Conservation (phyloP, 192 early-diverging fungal species). For the Thoreauomyces humboldtii region DNA sequence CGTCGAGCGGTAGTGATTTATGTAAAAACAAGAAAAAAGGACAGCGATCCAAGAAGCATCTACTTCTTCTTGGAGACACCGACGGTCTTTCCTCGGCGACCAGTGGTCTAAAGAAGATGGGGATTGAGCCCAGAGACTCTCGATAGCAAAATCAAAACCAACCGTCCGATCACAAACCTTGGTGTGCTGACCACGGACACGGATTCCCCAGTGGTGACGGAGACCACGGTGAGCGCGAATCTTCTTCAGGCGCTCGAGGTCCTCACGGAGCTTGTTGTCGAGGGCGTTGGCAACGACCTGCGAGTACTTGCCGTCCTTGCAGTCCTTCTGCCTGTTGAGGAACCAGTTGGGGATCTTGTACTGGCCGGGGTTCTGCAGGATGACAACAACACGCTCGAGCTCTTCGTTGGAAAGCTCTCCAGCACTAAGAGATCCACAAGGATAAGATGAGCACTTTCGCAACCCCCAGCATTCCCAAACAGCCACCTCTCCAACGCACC, state of each 20-base stretch:
- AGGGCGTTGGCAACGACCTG: constrained; percentile 93
- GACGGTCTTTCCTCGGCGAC: constrained; percentile 92
- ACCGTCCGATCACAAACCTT: constrained; percentile 63
- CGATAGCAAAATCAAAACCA: no score
- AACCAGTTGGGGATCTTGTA: constrained; percentile 99
- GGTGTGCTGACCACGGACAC: constrained; percentile 99
- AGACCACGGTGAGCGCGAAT: constrained; percentile 99
- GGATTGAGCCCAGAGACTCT: not conserved
- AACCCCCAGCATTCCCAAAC: not conserved
- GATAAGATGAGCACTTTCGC: not conserved
- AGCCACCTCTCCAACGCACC: constrained; percentile 32
- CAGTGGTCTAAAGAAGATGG: constrained; percentile 66
- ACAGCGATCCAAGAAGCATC: no score
- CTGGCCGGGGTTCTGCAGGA: constrained; percentile 98
- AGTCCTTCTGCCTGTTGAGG: constrained; percentile 99
- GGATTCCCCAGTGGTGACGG: constrained; percentile 97
- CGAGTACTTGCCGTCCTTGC: constrained; percentile 90
- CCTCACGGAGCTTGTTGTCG: constrained; percentile 97
- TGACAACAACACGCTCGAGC: constrained; percentile 96
- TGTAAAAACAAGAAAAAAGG: not conserved
- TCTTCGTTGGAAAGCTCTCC: constrained; percentile 97
- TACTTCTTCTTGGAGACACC: constrained; percentile 99
- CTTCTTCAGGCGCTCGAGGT: constrained; percentile 98
- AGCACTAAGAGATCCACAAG: constrained; percentile 58
- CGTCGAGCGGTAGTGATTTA: no score